Conservation (phyloP, 768 basidiomycete species). For the Austroboletus eburneus region DNA sequence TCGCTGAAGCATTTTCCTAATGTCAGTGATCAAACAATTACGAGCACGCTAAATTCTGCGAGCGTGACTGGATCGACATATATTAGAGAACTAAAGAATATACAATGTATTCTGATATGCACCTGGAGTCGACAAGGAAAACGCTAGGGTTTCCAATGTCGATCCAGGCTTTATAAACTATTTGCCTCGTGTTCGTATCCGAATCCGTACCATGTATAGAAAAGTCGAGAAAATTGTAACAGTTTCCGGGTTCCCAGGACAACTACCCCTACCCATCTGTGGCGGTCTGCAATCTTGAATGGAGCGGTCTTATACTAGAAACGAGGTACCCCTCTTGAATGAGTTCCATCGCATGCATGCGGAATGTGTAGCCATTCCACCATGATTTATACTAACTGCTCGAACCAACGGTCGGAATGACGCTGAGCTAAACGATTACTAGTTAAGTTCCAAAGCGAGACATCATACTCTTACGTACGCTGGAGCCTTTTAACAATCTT, state of each 20-base stretch:
- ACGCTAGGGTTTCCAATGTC: too few species aligned
- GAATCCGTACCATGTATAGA: too few species aligned
- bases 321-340: not conserved
- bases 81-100: too few species aligned
- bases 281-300: constrained; percentile 29
- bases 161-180: too few species aligned
- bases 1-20: too few species aligned
- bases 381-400: not conserved
- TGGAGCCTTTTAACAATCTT: not conserved
- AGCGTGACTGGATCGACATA: too few species aligned
- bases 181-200: too few species aligned
- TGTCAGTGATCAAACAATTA: too few species aligned
- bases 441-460: not conserved
- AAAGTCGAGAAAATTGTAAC: too few species aligned
- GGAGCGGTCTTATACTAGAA: constrained; percentile 25
- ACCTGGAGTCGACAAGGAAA: too few species aligned
- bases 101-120: too few species aligned
- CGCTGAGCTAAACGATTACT: not conserved
- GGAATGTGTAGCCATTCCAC: not conserved
- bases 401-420: not conserved
- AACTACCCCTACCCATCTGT: constrained; percentile 40
- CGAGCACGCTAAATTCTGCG: too few species aligned
- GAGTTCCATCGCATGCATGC: not conserved
- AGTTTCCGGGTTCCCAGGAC: constrained; percentile 24
- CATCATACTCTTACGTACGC: not conserved